Evolutionary conservation across 305 asterid species (phyloP), one percentile per base, ranked within the genome.

Genomic region (Rubia balearica): DNA sequence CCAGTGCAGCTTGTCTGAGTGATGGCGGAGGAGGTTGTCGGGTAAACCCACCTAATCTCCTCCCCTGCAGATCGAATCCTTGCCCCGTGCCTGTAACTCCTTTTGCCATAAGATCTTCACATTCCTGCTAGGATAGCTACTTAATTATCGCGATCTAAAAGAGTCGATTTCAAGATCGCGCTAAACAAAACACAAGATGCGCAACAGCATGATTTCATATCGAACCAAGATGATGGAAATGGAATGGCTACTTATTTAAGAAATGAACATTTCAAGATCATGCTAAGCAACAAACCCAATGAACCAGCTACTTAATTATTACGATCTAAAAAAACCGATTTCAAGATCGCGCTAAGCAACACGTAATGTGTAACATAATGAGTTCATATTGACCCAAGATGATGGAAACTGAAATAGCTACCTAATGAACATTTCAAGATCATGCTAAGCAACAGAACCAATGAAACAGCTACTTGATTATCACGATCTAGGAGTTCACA

Each of bases 11-110:
- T 72, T 89, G 92, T 27, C 88, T 84, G 40, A 89, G 78, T 7
- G 86, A 78, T 65, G 88, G 68, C 76, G 83, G 67, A 65, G 87
- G 87, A 73, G 88, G 95, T 77, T 87, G 92, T 68, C 70, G 84
- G 71, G 87, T 82, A 86, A 84, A 82, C 73, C 97, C 95, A 70
- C 97, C 97, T 77, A 90, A 79, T 73, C 86, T 84, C 77, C 81
- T 85, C 56, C 97, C 96, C 0, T 83, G 87, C 63, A 87, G 90
- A 82, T 90, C 97, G 76, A 88, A 90, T 73, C 97, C 92, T 81
- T 85, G 85, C 76, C 90, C 92, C 1, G 76, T 82, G 71, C 97
- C 96, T 17, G 84, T 79, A 59, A 87, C 78, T 73, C 96, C 96
- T 78, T 87, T 89, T 62, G 88, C 85, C 83, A 86, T 81, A 69